Percentiles rank a stretch among this genome's conserved stretches.
Evolutionary conservation across 345 rosid genomes (phyloP).

Genomic region (Boechera divaricarpa): DNA sequence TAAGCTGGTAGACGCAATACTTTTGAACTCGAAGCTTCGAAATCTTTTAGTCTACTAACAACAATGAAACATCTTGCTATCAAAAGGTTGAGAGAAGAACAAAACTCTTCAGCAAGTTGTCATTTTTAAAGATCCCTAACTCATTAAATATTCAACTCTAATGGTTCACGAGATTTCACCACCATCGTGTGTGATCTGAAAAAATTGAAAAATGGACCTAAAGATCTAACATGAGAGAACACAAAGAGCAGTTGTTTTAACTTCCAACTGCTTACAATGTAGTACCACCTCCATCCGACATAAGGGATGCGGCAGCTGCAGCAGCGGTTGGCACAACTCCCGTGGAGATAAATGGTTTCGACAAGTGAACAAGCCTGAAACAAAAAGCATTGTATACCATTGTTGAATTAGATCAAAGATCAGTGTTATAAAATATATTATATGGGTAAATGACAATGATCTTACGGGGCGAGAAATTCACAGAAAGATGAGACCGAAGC

Average conservation of each 20-base stretch:
- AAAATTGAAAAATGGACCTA: neutral
- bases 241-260: conserved; percentile 6
- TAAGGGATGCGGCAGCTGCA: conserved; percentile 92
- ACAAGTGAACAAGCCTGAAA: conserved; percentile 86
- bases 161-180: neutral
- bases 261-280: conserved; percentile 46
- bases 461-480: conserved; percentile 97
- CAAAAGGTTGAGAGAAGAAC: neutral
- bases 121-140: neutral
- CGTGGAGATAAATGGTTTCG: conserved; percentile 78
- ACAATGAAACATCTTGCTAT: neutral
- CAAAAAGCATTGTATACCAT: neutral
- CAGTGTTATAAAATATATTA: neutral
- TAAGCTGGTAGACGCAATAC: too few relatives aligned
- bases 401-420: neutral
- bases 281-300: conserved; percentile 98
- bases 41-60: too few relatives aligned
- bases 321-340: conserved; percentile 99
- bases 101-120: neutral
- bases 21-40: neutral
- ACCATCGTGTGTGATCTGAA: conserved; percentile 14
- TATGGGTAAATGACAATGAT: neutral
- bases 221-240: conserved; percentile 22
- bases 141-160: conserved; percentile 16
- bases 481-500: conserved; percentile 86